A percentile compares a stretch with the other conserved stretches of the same genome.
Evolutionary conservation across 2,329 filamentous ascomycete genomes (phyloP).

Genomic region (Trichophyton mentagrophytes): DNA sequence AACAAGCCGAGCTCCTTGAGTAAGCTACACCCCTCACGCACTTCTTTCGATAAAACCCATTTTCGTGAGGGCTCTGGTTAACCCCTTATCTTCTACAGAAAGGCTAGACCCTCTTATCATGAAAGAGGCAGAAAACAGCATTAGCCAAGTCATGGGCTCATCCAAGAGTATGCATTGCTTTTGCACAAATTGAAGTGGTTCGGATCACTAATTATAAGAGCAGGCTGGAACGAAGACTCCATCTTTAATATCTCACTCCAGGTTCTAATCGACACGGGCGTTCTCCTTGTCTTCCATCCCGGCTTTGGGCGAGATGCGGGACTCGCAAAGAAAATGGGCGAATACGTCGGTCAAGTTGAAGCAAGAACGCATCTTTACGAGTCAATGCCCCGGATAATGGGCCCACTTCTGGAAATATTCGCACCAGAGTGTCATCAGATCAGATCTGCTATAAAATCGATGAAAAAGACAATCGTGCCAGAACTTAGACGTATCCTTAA

Average conservation of each 20-base stretch:
- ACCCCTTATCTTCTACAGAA: not conserved
- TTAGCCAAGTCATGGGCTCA: not conserved
- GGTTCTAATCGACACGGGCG: not conserved
- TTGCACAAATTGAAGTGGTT: not conserved
- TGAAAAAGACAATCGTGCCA: not conserved
- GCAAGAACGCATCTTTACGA: not conserved
- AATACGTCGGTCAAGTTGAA: not conserved
- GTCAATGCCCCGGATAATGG: not conserved
- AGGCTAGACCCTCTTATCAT: not conserved
- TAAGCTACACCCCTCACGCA: not conserved
- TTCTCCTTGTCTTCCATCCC: not conserved
- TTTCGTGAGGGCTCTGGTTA: not conserved
- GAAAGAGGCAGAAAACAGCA: not conserved
- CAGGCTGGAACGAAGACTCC: not conserved
- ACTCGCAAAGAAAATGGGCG: not conserved
- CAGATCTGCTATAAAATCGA: not conserved
- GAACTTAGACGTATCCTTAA: not conserved
- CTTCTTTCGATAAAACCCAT: not conserved
- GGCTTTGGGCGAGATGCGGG: not conserved
- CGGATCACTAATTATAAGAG: not conserved
- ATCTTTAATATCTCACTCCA: not conserved
- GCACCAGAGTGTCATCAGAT: not conserved
- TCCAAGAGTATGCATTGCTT: not conserved
- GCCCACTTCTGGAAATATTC: not conserved
- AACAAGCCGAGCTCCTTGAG: not conserved